Conservation (phyloP, 2,329 filamentous ascomycete species). For the Aspergillus phoenicis region DNA sequence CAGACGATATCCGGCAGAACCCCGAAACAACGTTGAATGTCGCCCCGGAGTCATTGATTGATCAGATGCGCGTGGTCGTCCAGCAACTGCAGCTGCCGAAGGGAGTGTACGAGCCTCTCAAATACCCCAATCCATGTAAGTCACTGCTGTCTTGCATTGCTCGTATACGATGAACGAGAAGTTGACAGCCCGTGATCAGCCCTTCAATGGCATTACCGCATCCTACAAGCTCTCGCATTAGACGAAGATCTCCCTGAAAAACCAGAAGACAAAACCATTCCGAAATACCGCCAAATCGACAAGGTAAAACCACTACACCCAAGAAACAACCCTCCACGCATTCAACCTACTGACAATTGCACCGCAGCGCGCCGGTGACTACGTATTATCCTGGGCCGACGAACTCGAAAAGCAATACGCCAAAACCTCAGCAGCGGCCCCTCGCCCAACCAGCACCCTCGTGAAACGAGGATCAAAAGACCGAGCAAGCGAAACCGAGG, state of each 20-base stretch:
- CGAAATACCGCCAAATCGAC: constrained; percentile 83
- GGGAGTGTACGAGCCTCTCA: constrained; percentile 77
- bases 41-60: constrained; percentile 71
- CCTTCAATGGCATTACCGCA: constrained; percentile 96
- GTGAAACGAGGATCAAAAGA: constrained; percentile 50
- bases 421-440: constrained; percentile 38
- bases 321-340: not conserved
- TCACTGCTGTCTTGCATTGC: not conserved
- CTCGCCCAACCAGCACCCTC: constrained; percentile 48
- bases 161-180: not conserved
- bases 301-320: constrained; percentile 54
- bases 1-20: constrained; percentile 79
- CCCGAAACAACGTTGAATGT: constrained; percentile 63
- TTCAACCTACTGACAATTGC: not conserved
- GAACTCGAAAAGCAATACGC: constrained; percentile 64
- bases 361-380: constrained; percentile 68
- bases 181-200: constrained; percentile 41
- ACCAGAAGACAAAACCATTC: constrained; percentile 76
- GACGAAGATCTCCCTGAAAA: constrained; percentile 84
- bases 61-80: constrained; percentile 78
- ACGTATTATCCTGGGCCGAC: constrained; percentile 75
- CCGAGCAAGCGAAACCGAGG: constrained; percentile 25
- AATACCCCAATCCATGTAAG: constrained; percentile 79
- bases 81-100: constrained; percentile 88
- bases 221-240: constrained; percentile 85